A percentile compares a stretch with the other conserved stretches of the same genome.
Evolutionary conservation across 306 rosid species (phyloP).

Genomic region (Spatholobus suberectus): DNA sequence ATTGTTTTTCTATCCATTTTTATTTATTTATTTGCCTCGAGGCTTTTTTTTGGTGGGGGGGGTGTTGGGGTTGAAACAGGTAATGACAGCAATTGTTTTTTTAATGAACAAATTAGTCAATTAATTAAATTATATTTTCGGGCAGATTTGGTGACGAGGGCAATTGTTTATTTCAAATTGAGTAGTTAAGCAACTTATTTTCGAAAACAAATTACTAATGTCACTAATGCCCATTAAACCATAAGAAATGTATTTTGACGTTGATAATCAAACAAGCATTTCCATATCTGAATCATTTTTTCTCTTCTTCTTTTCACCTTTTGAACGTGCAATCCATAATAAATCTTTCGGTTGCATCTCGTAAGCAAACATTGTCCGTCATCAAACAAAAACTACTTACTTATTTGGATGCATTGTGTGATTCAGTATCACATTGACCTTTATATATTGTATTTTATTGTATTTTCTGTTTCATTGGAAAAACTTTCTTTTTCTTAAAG

Average conservation of each 20-base stretch:
- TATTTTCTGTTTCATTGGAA: too few relatives aligned
- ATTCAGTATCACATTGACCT: too few relatives aligned
- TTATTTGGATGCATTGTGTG: too few relatives aligned
- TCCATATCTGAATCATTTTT: background rate
- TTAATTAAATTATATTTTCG: background rate
- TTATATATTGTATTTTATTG: too few relatives aligned
- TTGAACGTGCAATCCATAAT: constrained; percentile 29
- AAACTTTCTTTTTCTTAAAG: background rate
- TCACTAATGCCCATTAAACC: constrained; percentile 7
- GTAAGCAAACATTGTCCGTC: background rate
- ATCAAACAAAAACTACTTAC: too few relatives aligned
- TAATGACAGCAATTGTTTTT: background rate
- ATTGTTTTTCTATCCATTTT: too few relatives aligned
- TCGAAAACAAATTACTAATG: background rate
- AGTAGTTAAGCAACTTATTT: constrained; percentile 19
- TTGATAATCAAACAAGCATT: background rate
- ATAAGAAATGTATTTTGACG: background rate
- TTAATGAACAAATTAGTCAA: background rate
- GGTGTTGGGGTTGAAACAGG: background rate
- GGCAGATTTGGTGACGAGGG: background rate
- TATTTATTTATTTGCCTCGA: too few relatives aligned
- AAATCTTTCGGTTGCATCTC: background rate
- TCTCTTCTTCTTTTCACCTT: background rate
- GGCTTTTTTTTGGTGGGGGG: too few relatives aligned
- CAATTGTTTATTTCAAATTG: background rate